Conservation (phyloP, 148 eudicot genomes). For the Vaccinium darrowii region DNA sequence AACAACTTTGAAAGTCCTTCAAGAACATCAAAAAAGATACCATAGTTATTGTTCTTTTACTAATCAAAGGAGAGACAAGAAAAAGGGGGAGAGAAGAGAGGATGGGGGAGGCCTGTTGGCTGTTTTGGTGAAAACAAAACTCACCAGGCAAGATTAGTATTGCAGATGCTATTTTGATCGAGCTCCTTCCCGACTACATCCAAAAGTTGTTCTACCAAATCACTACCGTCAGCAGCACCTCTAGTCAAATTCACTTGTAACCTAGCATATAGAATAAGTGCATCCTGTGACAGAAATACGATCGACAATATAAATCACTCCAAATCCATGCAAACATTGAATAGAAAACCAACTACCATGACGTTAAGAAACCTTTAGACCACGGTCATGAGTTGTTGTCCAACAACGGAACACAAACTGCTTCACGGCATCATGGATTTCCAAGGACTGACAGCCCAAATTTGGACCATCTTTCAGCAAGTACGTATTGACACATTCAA, state of each 20-base stretch:
- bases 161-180: constrained; percentile 58
- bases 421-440: constrained; percentile 75
- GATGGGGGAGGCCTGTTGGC: background rate
- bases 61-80: background rate
- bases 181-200: constrained; percentile 78
- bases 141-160: constrained; percentile 48
- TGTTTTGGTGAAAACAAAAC: constrained; percentile 17
- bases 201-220: constrained; percentile 73
- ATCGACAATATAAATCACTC: background rate
- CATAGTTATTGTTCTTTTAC: background rate
- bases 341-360: constrained; percentile 2
- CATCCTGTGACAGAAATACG: constrained; percentile 50
- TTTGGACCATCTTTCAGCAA: constrained; percentile 91
- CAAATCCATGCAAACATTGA: background rate
- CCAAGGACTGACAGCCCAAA: constrained; percentile 62
- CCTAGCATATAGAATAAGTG: constrained; percentile 68
- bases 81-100: background rate
- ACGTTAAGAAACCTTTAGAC: constrained; percentile 55
- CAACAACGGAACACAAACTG: constrained; percentile 73
- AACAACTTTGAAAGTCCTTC: background rate
- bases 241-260: constrained; percentile 76
- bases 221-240: constrained; percentile 57
- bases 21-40: constrained; percentile 4
- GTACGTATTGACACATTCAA: constrained; percentile 80
- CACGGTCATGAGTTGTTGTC: constrained; percentile 63